Evolutionary conservation across 2,329 filamentous ascomycete genomes (phyloP).

Genomic region (Ophiocordyceps unilateralis): DNA sequence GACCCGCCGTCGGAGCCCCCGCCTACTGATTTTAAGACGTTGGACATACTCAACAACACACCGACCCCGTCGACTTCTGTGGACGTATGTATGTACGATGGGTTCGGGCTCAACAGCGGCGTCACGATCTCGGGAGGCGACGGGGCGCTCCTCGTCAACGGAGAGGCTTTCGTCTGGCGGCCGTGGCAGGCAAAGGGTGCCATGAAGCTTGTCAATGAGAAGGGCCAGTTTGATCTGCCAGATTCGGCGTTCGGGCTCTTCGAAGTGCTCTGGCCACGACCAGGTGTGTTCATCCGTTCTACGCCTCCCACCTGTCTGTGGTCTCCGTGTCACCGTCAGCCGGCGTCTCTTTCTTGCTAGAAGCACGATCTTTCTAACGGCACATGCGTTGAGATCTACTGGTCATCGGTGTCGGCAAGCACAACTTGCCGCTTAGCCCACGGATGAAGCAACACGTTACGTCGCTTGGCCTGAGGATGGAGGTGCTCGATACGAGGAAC

Average conservation of each 20-base stretch:
- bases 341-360: too few relatives aligned
- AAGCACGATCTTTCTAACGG: neutral
- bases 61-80: constrained; percentile 67
- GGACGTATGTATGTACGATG: constrained; percentile 64
- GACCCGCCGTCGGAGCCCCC: constrained; percentile 15
- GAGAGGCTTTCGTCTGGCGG: constrained; percentile 77
- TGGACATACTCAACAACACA: constrained; percentile 64
- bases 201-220: constrained; percentile 47
- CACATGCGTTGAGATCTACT: constrained; percentile 49
- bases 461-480: constrained; percentile 65
- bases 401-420: constrained; percentile 69
- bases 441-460: constrained; percentile 56
- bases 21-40: constrained; percentile 46
- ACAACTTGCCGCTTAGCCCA: constrained; percentile 60
- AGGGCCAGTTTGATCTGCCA: constrained; percentile 66
- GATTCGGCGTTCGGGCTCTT: constrained; percentile 58
- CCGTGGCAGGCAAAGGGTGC: constrained; percentile 48
- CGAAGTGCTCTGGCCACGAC: constrained; percentile 69
- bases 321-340: neutral
- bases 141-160: constrained; percentile 64
- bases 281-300: constrained; percentile 35
- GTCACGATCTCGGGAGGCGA: constrained; percentile 49
- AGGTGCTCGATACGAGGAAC: constrained; percentile 83
- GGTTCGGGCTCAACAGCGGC: constrained; percentile 77
- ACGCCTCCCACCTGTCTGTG: too few relatives aligned